These are phyloP conservation scores for Tephrocybe sp. DNA, from an alignment of 768 basidiomycete genomes.

Conservation along the genomic window DNA sequence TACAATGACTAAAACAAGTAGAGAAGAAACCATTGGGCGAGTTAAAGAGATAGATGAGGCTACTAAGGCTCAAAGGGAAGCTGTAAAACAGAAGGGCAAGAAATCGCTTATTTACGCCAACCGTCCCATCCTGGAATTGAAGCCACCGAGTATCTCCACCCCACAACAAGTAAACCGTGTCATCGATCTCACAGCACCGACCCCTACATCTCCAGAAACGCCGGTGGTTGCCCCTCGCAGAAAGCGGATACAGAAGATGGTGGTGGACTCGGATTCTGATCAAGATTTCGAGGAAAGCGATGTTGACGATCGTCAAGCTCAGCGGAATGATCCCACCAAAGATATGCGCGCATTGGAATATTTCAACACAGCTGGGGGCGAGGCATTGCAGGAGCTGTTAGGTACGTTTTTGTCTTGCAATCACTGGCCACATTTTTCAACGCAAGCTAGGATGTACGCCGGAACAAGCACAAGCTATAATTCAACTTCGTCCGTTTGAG, in stretches of 20 bases:
- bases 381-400: conserved; percentile 72
- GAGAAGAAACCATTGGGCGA: conserved; percentile 51
- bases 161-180: conserved; percentile 40
- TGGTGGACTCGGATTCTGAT: conserved; percentile 72
- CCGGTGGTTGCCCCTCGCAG: conserved; percentile 44
- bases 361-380: conserved; percentile 62
- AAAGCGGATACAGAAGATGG: conserved; percentile 56
- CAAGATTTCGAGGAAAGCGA: conserved; percentile 51
- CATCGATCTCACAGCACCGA: conserved; percentile 34
- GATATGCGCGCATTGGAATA: conserved; percentile 61
- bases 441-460: conserved; percentile 62
- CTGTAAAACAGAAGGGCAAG: conserved; percentile 73
- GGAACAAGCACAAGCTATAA: conserved; percentile 80
- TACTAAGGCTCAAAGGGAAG: conserved; percentile 62
- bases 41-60: conserved; percentile 76
- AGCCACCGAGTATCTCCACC: conserved; percentile 33
- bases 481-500: conserved; percentile 77
- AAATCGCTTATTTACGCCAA: conserved; percentile 83
- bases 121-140: conserved; percentile 50
- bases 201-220: conserved; percentile 30
- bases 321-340: conserved; percentile 34
- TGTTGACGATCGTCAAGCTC: conserved; percentile 34
- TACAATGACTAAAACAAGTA: conserved; percentile 18
- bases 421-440: conserved; percentile 1
- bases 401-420: conserved; percentile 40